These are phyloP conservation scores for Phalaenopsis aphrodite DNA, from an alignment of 106 monocot genomes.

Conservation along the genomic window DNA sequence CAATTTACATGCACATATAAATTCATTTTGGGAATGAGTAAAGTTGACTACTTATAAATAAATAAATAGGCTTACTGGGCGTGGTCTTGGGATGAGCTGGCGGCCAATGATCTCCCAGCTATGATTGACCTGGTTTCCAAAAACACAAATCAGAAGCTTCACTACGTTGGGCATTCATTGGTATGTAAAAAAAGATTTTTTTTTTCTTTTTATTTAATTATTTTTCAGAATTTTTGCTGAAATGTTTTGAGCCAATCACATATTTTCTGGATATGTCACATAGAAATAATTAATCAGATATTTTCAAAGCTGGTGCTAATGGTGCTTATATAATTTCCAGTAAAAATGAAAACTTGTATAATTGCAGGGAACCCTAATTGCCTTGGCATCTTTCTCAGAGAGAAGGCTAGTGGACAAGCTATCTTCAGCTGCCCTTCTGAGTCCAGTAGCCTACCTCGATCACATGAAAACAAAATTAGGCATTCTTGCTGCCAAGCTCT, in stretches of 20 bases:
- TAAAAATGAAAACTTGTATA: not conserved
- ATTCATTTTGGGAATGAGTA: not conserved
- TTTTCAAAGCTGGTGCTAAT: no score
- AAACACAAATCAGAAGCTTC: conserved; percentile 45
- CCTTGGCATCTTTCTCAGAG: conserved; percentile 58
- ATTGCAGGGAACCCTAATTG: conserved; percentile 50
- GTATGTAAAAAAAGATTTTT: conserved; percentile 10
- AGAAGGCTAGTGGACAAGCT: conserved; percentile 44
- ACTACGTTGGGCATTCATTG: conserved; percentile 70
- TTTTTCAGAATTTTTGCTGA: no score
- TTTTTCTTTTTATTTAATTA: not conserved
- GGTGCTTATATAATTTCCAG: no score
- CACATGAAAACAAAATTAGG: conserved; percentile 58
- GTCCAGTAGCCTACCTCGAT: conserved; percentile 50
- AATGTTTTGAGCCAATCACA: no score
- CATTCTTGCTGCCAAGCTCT: conserved; percentile 44
- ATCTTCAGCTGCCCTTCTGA: conserved; percentile 40
- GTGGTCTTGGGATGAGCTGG: conserved; percentile 79
- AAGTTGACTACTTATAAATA: not conserved
- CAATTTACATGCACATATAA: not conserved
- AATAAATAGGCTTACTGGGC: conserved; percentile 34
- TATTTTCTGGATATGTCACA: no score
- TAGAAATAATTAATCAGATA: no score
- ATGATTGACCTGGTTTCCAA: conserved; percentile 36
- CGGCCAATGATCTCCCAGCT: conserved; percentile 46